These are phyloP conservation scores for Fragilaria crotonensis DNA, from an alignment of 108 stramenopile species.

Conservation along the genomic window DNA sequence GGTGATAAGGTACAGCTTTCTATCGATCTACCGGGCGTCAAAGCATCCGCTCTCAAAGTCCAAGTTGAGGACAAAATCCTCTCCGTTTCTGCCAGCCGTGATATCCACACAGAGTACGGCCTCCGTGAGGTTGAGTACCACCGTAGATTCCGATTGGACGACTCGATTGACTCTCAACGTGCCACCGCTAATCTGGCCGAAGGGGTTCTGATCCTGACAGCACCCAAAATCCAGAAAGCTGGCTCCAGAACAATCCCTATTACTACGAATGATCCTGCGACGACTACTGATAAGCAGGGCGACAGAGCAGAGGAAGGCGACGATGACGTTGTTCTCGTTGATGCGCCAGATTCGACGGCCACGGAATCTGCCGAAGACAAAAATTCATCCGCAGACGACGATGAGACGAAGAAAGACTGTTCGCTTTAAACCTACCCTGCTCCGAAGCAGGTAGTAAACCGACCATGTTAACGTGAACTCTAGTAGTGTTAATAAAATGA, in stretches of 20 bases:
- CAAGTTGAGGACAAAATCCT: constrained; percentile 3
- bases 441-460: too few species aligned
- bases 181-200: constrained; percentile 6
- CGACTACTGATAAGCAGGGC: too few species aligned
- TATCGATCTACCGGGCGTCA: constrained; percentile 33
- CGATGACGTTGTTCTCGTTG: too few species aligned
- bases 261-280: too few species aligned
- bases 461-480: too few species aligned
- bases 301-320: too few species aligned
- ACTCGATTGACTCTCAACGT: background rate
- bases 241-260: background rate
- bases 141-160: constrained; percentile 12
- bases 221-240: constrained; percentile 8
- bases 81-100: background rate
- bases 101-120: background rate
- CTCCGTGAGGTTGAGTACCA: background rate
- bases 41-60: constrained; percentile 22
- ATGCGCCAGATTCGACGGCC: too few species aligned
- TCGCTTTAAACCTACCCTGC: too few species aligned
- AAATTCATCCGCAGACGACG: too few species aligned
- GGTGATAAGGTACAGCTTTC: background rate
- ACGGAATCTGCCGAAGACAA: too few species aligned
- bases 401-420: too few species aligned
- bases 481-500: too few species aligned
- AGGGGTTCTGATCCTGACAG: constrained; percentile 8